Conservation (phyloP, 768 basidiomycete species). For the Leccinum disarticulatum region DNA sequence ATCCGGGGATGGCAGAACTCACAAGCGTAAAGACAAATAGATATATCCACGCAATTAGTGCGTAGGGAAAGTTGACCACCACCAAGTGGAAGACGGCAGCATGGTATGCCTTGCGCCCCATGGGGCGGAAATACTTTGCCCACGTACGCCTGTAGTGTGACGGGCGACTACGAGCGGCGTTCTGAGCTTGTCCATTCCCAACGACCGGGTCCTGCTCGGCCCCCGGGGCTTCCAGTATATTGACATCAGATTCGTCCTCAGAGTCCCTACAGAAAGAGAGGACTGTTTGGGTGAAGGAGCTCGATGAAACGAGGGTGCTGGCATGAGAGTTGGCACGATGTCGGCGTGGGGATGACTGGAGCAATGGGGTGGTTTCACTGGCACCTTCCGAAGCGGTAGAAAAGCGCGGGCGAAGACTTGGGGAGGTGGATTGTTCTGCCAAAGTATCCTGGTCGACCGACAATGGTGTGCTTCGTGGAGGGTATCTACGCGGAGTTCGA, state of each 20-base stretch:
- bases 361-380: conserved; percentile 51
- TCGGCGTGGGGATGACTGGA: conserved; percentile 36
- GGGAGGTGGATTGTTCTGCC: conserved; percentile 28
- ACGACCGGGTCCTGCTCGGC: conserved; percentile 19
- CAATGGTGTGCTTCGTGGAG: conserved; percentile 31
- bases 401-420: conserved; percentile 24
- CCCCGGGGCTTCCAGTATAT: conserved; percentile 26
- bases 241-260: conserved; percentile 41
- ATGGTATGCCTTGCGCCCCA: conserved; percentile 58
- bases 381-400: conserved; percentile 28
- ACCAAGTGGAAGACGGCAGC: conserved; percentile 65
- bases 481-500: conserved; percentile 30
- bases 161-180: conserved; percentile 5
- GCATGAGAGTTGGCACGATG: conserved; percentile 59
- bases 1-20: conserved; percentile 29
- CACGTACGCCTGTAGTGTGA: conserved; percentile 33
- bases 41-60: conserved; percentile 74
- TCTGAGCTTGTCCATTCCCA: conserved; percentile 2
- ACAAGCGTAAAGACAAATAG: conserved; percentile 81
- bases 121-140: conserved; percentile 64
- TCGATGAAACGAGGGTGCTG: conserved; percentile 46
- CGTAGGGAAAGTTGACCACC: conserved; percentile 77
- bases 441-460: conserved; percentile 38
- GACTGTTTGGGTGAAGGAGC: conserved; percentile 65
- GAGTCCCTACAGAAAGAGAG: conserved; percentile 66